Conservation (phyloP, 1,139 yeast genomes). For the Yamadazyma conglobata region DNA sequence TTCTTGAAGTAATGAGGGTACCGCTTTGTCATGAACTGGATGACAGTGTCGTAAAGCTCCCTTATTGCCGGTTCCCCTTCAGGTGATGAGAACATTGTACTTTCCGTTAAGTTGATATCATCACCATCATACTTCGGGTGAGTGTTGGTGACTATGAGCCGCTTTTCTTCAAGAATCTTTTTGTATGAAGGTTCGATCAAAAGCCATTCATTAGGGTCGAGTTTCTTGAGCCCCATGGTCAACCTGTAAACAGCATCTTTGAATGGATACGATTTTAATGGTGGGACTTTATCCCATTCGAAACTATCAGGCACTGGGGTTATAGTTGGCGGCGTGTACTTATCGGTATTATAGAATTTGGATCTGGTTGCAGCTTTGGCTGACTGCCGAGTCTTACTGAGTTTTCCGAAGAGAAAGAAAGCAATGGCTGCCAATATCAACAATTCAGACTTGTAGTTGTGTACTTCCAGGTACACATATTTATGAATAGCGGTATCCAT, state of each 20-base stretch:
- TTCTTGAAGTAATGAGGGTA: conserved; percentile 58
- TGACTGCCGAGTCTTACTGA: too few relatives aligned
- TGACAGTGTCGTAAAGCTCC: conserved; percentile 53
- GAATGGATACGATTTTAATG: conserved; percentile 27
- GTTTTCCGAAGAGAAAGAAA: too few relatives aligned
- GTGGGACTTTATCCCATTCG: conserved; percentile 17
- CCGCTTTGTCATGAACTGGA: conserved; percentile 46
- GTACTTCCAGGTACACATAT: too few relatives aligned
- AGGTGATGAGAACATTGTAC: conserved; percentile 35
- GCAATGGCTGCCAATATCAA: too few relatives aligned
- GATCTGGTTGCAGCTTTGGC: too few relatives aligned
- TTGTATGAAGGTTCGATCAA: conserved; percentile 63
- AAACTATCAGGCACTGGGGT: conserved; percentile 16
- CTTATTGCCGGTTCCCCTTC: conserved; percentile 48
- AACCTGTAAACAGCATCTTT: conserved; percentile 59
- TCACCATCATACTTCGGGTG: conserved; percentile 33
- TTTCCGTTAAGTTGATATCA: conserved; percentile 23
- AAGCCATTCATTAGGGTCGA: conserved; percentile 61
- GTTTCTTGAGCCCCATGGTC: conserved; percentile 63
- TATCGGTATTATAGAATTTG: too few relatives aligned
- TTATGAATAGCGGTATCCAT: too few relatives aligned
- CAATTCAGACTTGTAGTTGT: too few relatives aligned
- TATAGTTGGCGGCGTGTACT: conserved; percentile 12
- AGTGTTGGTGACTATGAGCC: conserved; percentile 32
- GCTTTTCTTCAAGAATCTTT: conserved; percentile 41